Percentiles rank a stretch among this genome's conserved stretches.
These are phyloP conservation scores for Cryptosporidium xiaoi DNA, from an alignment of 169 alveolate species.

Conservation along the genomic window DNA sequence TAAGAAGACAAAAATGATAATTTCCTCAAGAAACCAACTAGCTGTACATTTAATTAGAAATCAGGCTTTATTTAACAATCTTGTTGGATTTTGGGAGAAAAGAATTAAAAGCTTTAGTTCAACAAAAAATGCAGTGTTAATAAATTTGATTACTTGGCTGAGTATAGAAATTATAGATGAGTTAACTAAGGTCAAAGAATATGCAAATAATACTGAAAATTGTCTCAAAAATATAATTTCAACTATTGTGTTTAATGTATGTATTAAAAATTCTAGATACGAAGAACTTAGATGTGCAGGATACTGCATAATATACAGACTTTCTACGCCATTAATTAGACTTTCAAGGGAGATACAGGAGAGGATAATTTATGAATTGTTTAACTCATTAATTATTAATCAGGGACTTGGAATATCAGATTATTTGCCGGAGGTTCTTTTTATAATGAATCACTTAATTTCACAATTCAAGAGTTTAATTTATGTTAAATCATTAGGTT, in stretches of 20 bases:
- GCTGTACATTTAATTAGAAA: constrained; percentile 27
- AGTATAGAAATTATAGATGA: constrained; percentile 49
- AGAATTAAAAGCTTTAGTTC: not conserved
- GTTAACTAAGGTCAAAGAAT: constrained; percentile 29
- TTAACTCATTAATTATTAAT: constrained; percentile 5
- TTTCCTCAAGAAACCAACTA: constrained; percentile 33
- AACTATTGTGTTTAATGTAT: constrained; percentile 38
- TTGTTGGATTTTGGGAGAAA: constrained; percentile 42
- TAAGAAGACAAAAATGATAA: constrained; percentile 19
- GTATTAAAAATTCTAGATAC: constrained; percentile 27
- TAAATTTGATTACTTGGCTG: constrained; percentile 61
- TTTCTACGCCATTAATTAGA: constrained; percentile 11
- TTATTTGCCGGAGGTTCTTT: constrained; percentile 33
- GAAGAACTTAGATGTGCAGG: constrained; percentile 73
- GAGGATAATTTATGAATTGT: constrained; percentile 23
- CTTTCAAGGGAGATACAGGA: constrained; percentile 39
- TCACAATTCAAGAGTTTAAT: constrained; percentile 6
- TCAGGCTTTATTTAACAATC: constrained; percentile 13
- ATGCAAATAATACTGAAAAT: not conserved
- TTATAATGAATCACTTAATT: constrained; percentile 28
- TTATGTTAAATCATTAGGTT: not conserved
- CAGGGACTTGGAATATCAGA: not conserved
- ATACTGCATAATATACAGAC: constrained; percentile 57
- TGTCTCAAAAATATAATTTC: constrained; percentile 31
- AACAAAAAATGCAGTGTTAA: constrained; percentile 33